Base-by-base conservation (phyloP, 768 basidiomycete species). In the Mycena sanguinolenta region DNA sequence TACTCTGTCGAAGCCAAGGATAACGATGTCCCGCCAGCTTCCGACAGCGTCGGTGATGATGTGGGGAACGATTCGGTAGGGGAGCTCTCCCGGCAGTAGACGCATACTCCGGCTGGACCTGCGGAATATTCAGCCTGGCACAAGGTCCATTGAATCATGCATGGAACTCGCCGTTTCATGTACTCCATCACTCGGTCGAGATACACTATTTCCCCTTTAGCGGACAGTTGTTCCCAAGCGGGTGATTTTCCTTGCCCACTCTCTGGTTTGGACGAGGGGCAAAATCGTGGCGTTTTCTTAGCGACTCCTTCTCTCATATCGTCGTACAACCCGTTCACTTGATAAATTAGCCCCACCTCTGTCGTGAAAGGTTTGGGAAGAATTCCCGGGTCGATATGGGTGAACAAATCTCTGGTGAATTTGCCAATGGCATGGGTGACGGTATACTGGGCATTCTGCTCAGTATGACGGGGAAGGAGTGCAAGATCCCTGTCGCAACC, bases 171-270 rank as follows among this genome's bases (percentile, higher is more conserved):
- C 65, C 13, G 30, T 46, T 67, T 46, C 9, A 67, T 61, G 42
- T 61, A 34, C 53, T 62, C 23, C 16, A 55, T 46, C 42, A 67
- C 44, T 58, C 25, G 6, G 42, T 67, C 66, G 36, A 67, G 58
- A 28, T 67, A 67, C 39, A 67, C 58, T 27, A 61, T 62, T 36
- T 67, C 59, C 12, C 66, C 66, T 55, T 49, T n/a, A 28, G 66
- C 66, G 34, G 46, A 54, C 28, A 67, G 57, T 19, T 61, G 59
- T 25, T 52, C 58, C 66, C 66, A 67, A 28, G 66, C 59, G 10
- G 59, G 44, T 23, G 66, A 67, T n/a, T 25, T 61, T 54, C 21
- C 34, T 32, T 28, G 16, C 13, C 42, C 59, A n/a, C 27, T 55
- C 39, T 25, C 23, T 9, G 66, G 53, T 4, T 13, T 42, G n/a